Evolutionary conservation across 2,329 filamentous ascomycete genomes (phyloP).

Genomic region (Aspergillus caelatus): DNA sequence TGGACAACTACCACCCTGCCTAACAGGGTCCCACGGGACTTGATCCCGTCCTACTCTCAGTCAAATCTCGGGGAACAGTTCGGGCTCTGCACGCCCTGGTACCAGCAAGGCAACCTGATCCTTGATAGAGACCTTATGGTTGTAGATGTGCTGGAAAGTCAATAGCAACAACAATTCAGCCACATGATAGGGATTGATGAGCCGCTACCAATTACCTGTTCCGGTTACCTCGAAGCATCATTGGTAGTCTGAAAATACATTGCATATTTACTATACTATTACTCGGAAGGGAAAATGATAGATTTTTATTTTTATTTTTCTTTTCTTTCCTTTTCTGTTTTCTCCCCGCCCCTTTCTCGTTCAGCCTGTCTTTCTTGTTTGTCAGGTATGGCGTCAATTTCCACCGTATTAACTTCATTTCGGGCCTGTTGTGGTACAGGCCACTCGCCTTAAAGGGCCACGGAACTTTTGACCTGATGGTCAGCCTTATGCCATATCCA

Average conservation of each 20-base stretch:
- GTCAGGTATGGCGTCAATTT: background rate
- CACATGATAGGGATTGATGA: background rate
- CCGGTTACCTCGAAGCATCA: background rate
- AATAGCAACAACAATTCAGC: background rate
- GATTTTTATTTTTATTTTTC: background rate
- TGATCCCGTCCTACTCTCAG: background rate
- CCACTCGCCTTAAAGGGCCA: background rate
- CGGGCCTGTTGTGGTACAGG: background rate
- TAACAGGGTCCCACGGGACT: background rate
- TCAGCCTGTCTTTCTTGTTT: background rate
- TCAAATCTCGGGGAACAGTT: background rate
- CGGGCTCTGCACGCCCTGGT: background rate
- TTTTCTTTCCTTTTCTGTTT: background rate
- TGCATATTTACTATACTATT: background rate
- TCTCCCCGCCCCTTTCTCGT: background rate
- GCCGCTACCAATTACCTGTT: background rate
- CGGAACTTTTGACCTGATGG: background rate
- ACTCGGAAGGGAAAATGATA: background rate
- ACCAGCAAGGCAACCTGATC: background rate
- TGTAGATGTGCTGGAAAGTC: background rate
- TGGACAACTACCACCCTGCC: background rate
- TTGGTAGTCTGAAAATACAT: background rate
- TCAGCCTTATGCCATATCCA: constrained; percentile 6
- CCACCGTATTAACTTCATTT: background rate
- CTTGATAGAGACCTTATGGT: background rate